phyloP scores from a whole-genome alignment of 352 stramenopile genomes.

The Phytophthora tubulina region DNA sequence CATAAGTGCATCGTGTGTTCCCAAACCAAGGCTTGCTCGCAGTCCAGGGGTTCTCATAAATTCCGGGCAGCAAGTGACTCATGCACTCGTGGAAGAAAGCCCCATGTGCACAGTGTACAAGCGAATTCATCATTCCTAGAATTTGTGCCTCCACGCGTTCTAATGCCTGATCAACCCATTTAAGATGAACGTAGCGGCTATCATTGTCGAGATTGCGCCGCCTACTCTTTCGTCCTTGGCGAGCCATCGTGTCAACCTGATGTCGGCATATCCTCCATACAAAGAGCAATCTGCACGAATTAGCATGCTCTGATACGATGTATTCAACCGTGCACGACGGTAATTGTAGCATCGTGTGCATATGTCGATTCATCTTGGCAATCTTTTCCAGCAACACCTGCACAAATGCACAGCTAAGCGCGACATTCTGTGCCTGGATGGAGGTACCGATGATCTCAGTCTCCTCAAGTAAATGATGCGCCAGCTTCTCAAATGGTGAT shows the following conservation, averaged over 20 bases:
- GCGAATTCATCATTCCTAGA: constrained; percentile 57
- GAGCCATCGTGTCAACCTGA: constrained; percentile 59
- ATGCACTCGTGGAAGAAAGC: constrained; percentile 71
- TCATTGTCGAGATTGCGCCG: constrained; percentile 30
- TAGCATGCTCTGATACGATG: constrained; percentile 67
- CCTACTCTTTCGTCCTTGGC: constrained; percentile 39
- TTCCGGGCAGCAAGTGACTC: constrained; percentile 51
- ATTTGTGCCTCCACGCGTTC: constrained; percentile 67
- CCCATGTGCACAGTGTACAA: constrained; percentile 64
- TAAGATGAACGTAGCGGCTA: constrained; percentile 52
- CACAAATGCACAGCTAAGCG: constrained; percentile 67
- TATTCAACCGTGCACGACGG: constrained; percentile 46
- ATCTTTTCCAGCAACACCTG: constrained; percentile 76
- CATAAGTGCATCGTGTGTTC: constrained; percentile 68
- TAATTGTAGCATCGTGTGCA: constrained; percentile 46
- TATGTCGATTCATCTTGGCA: constrained; percentile 47
- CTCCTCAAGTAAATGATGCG: constrained; percentile 80
- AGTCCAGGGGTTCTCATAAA: constrained; percentile 69
- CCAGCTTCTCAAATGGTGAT: constrained; percentile 74
- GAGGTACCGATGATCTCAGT: constrained; percentile 71
- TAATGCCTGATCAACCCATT: constrained; percentile 75
- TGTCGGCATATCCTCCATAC: constrained; percentile 74
- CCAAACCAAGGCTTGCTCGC: constrained; percentile 68
- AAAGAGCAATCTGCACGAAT: constrained; percentile 63
- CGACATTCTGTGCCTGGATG: constrained; percentile 71